Percentiles rank a stretch among this genome's conserved stretches.
These are phyloP conservation scores for Barnettozyma hawaiiensis DNA, from an alignment of 1,139 yeast genomes.

Conservation along the genomic window DNA sequence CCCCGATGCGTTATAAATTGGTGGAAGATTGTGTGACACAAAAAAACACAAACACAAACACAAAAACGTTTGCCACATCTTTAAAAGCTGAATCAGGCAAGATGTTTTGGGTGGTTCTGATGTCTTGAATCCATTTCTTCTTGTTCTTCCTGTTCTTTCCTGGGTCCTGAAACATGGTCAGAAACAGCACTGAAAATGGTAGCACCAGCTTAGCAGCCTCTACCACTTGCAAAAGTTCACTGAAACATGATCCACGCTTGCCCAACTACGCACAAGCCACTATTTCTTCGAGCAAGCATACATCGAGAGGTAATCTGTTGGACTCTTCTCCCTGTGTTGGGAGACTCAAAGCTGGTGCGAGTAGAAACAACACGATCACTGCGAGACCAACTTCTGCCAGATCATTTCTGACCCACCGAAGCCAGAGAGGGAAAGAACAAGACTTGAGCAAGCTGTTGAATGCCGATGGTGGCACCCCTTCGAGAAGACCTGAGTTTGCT, in stretches of 20 bases:
- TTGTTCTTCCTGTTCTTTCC: too few relatives aligned
- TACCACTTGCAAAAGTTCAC: background rate
- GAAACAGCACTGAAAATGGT: background rate
- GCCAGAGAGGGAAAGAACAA: background rate
- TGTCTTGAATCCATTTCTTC: background rate
- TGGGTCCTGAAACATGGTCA: background rate
- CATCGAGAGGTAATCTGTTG: background rate
- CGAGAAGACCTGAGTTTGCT: background rate
- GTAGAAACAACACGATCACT: background rate
- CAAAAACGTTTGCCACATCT: background rate
- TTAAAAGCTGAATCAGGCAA: background rate
- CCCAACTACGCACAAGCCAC: constrained; percentile 17
- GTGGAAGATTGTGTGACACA: background rate
- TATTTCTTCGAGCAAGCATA: constrained; percentile 9
- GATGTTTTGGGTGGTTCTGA: background rate
- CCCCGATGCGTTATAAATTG: background rate
- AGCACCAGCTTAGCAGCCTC: background rate
- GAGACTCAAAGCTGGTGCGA: constrained; percentile 7
- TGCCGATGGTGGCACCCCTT: background rate
- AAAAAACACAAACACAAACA: background rate
- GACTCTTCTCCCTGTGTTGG: background rate
- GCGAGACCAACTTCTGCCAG: constrained; percentile 1
- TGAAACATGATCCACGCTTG: constrained; percentile 1
- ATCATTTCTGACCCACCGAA: background rate
- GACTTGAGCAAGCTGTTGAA: background rate